These are phyloP conservation scores for Harringtonia aguacate DNA, from an alignment of 2,329 filamentous ascomycete genomes.

Conservation along the genomic window DNA sequence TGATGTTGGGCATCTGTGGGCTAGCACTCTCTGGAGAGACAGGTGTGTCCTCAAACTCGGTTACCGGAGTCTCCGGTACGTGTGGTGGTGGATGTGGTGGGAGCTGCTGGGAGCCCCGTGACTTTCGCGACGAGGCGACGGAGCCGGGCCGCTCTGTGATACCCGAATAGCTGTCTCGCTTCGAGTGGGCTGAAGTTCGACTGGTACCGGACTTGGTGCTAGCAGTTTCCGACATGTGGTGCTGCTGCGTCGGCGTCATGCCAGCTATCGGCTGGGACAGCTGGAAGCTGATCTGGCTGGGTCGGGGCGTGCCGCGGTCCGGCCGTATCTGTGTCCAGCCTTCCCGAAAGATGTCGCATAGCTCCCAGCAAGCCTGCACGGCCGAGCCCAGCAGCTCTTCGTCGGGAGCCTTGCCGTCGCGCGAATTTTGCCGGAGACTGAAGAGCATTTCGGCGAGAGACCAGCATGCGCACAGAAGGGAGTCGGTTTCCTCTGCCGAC, in stretches of 20 bases:
- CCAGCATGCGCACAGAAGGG: constrained; percentile 80
- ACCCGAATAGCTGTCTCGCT: constrained; percentile 41
- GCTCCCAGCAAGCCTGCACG: constrained; percentile 88
- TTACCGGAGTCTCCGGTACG: constrained; percentile 83
- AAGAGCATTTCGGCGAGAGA: constrained; percentile 86
- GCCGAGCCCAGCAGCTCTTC: constrained; percentile 80
- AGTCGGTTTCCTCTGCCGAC: constrained; percentile 75
- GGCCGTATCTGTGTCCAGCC: constrained; percentile 85
- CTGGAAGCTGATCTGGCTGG: constrained; percentile 67
- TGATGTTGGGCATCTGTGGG: constrained; percentile 70
- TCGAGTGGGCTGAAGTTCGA: constrained; percentile 23
- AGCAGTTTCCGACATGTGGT: not conserved
- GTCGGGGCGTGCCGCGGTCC: constrained; percentile 74
- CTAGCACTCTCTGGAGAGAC: constrained; percentile 70
- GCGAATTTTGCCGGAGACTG: constrained; percentile 70
- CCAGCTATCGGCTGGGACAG: constrained; percentile 21
- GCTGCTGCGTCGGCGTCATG: not conserved
- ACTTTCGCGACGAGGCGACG: constrained; percentile 7
- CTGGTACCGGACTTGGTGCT: not conserved
- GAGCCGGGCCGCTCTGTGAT: constrained; percentile 22
- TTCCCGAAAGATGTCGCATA: constrained; percentile 86
- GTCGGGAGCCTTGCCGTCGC: constrained; percentile 62
- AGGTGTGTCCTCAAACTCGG: constrained; percentile 86
- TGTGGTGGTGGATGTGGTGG: constrained; percentile 28
- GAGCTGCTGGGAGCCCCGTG: constrained; percentile 23